Conservation (phyloP, 2,329 filamentous ascomycete species). For the Exophiala lecanii-corni region DNA sequence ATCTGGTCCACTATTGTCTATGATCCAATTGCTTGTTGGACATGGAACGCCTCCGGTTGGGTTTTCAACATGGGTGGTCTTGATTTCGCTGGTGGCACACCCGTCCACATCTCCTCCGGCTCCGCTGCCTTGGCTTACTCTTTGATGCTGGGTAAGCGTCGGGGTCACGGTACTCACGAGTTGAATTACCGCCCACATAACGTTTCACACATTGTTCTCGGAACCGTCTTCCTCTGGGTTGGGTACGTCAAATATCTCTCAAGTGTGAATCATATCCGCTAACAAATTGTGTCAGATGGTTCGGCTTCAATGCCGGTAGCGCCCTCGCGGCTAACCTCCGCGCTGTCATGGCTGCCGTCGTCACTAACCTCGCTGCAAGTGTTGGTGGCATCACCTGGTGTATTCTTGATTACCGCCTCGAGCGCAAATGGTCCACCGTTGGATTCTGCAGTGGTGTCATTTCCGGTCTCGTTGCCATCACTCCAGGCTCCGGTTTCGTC, state of each 20-base stretch:
- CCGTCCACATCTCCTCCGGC: slow-evolving; percentile 65
- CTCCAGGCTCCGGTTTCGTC: slow-evolving; percentile 80
- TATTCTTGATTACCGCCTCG: slow-evolving; percentile 79
- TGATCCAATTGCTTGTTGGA: slow-evolving; percentile 92
- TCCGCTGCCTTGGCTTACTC: slow-evolving; percentile 82
- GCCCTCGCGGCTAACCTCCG: slow-evolving; percentile 77
- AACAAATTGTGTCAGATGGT: slow-evolving; percentile 63
- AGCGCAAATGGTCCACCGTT: slow-evolving; percentile 88
- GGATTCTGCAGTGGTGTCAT: slow-evolving; percentile 91
- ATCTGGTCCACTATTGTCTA: slow-evolving; percentile 87
- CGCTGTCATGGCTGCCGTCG: slow-evolving; percentile 78
- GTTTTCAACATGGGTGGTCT: slow-evolving; percentile 72
- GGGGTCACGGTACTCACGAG: slow-evolving; percentile 65
- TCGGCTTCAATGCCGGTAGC: slow-evolving; percentile 87
- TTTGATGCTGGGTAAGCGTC: slow-evolving; percentile 83
- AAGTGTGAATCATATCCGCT: too few relatives aligned
- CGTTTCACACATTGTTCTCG: slow-evolving; percentile 85
- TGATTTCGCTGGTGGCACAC: slow-evolving; percentile 86
- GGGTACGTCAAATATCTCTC: too few relatives aligned
- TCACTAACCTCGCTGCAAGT: slow-evolving; percentile 80
- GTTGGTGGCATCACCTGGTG: slow-evolving; percentile 86
- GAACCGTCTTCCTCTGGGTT: slow-evolving; percentile 90
- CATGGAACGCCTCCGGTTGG: slow-evolving; percentile 83
- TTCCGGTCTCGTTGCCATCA: slow-evolving; percentile 81
- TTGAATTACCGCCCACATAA: slow-evolving; percentile 83